Percentiles rank a stretch among this genome's conserved stretches.
Evolutionary conservation across 371 early-diverging fungal genomes (phyloP).

Genomic region (Dipsacomyces acuminosporus): DNA sequence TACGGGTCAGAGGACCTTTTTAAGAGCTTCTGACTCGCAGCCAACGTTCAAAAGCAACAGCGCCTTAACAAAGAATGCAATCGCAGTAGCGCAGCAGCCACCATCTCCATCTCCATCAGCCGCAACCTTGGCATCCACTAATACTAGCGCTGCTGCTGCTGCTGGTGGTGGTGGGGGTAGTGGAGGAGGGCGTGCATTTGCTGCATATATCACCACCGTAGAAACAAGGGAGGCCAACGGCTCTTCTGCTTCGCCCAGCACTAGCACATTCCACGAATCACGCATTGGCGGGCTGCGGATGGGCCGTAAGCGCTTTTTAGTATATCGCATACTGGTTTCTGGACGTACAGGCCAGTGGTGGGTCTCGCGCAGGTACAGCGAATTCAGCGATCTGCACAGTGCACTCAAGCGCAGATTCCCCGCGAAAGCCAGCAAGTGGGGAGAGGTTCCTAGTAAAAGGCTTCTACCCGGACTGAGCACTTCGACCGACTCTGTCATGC

Average conservation of each 20-base stretch:
- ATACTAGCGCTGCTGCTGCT: not conserved
- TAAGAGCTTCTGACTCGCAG: no score
- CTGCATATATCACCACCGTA: constrained; percentile 40
- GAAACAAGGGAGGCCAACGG: constrained; percentile 29
- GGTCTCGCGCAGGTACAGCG: constrained; percentile 40
- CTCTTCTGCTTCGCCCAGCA: no score
- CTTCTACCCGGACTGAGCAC: constrained; percentile 32
- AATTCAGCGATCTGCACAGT: constrained; percentile 38
- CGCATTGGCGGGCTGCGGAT: constrained; percentile 40
- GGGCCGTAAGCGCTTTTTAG: constrained; percentile 41
- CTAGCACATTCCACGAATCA: constrained; percentile 13
- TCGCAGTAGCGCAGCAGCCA: no score
- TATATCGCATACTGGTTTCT: constrained; percentile 39
- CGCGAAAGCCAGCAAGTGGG: constrained; percentile 23
- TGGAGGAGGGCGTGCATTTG: constrained; percentile 1
- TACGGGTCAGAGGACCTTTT: no score
- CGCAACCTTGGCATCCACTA: no score
- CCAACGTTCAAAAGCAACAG: not conserved
- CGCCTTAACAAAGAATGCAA: not conserved
- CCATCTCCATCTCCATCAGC: no score
- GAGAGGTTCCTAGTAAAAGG: constrained; percentile 33
- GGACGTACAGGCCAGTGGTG: constrained; percentile 39
- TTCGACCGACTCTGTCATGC: constrained; percentile 35
- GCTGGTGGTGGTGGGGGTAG: no score
- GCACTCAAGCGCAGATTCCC: constrained; percentile 33